phyloP scores from a whole-genome alignment of 2,329 filamentous ascomycete species.

The Tolypocladium paradoxum region DNA sequence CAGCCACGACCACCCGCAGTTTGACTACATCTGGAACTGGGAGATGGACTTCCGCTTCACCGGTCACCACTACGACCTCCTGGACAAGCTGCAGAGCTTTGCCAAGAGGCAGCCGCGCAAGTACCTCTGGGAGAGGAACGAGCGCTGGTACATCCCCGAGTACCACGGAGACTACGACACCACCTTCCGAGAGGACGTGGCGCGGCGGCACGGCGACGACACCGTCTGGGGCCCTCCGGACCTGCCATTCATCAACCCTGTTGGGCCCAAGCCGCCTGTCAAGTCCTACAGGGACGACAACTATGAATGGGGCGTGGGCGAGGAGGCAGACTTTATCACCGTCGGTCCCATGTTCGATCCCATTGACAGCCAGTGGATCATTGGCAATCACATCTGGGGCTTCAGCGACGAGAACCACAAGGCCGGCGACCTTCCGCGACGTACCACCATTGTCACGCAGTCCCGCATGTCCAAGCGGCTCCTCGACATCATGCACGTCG shows the following conservation, averaged over 20 bases:
- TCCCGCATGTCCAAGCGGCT: slow-evolving; percentile 61
- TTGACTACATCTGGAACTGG: slow-evolving; percentile 80
- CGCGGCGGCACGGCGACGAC: slow-evolving; percentile 35
- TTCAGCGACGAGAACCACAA: slow-evolving; percentile 42
- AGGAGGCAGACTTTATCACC: slow-evolving; percentile 64
- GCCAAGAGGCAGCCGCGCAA: slow-evolving; percentile 58
- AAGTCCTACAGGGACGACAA: slow-evolving; percentile 49
- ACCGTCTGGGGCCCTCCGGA: slow-evolving; percentile 58
- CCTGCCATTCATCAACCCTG: slow-evolving; percentile 48
- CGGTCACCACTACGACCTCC: slow-evolving; percentile 72
- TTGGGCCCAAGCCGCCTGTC: slow-evolving; percentile 53
- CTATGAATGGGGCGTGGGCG: slow-evolving; percentile 66
- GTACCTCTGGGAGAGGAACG: slow-evolving; percentile 63
- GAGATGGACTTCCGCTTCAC: slow-evolving; percentile 73
- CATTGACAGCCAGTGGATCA: slow-evolving; percentile 61
- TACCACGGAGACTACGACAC: slow-evolving; percentile 56
- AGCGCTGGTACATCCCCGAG: slow-evolving; percentile 62
- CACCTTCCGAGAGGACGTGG: slow-evolving; percentile 56
- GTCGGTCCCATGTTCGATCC: slow-evolving; percentile 75
- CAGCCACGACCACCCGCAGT: slow-evolving; percentile 64
- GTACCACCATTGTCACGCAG: slow-evolving; percentile 69
- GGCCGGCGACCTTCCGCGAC: slow-evolving; percentile 51
- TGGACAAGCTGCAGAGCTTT: slow-evolving; percentile 54
- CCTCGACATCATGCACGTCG: slow-evolving; percentile 66
- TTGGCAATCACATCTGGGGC: slow-evolving; percentile 56